These are phyloP conservation scores for Echeveria elegans DNA, from an alignment of 164 flowering plant species.

Conservation along the genomic window DNA sequence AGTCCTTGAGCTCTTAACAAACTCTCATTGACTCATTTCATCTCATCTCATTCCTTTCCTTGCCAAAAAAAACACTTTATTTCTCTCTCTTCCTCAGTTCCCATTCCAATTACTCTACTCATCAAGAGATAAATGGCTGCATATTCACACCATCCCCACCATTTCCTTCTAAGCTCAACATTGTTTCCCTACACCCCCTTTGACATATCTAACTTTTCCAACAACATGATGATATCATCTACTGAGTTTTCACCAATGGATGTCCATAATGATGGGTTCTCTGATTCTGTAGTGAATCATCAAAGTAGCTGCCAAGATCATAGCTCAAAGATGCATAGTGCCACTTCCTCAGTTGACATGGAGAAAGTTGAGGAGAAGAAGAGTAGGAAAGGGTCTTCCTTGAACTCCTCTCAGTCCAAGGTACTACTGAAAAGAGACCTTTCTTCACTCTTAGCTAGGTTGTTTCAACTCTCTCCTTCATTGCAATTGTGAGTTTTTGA, in stretches of 20 bases:
- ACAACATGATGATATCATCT: constrained; percentile 8
- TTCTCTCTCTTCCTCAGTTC: background rate
- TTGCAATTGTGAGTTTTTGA: too few relatives aligned
- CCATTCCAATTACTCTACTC: background rate
- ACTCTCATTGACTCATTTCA: background rate
- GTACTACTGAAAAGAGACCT: constrained; percentile 16
- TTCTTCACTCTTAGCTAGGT: background rate
- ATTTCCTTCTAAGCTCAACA: constrained; percentile 33
- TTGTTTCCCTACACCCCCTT: constrained; percentile 20
- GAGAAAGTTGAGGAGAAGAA: constrained; percentile 38
- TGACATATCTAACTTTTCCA: constrained; percentile 17
- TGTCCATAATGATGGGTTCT: constrained; percentile 7
- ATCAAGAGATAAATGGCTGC: constrained; percentile 40
- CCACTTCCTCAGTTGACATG: constrained; percentile 23
- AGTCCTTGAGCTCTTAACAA: background rate
- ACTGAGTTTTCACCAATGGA: constrained; percentile 22
- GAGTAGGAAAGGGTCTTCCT: constrained; percentile 27
- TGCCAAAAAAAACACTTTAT: background rate
- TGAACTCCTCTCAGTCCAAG: constrained; percentile 38
- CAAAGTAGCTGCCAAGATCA: constrained; percentile 16
- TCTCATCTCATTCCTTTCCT: background rate
- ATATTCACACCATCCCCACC: constrained; percentile 40
- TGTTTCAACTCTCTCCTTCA: background rate
- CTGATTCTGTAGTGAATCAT: constrained; percentile 11
- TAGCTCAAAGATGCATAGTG: constrained; percentile 19